A percentile compares a stretch with the other conserved stretches of the same genome.
Conservation (phyloP, 208 protist genomes). For the Trypanosoma lewisi region DNA sequence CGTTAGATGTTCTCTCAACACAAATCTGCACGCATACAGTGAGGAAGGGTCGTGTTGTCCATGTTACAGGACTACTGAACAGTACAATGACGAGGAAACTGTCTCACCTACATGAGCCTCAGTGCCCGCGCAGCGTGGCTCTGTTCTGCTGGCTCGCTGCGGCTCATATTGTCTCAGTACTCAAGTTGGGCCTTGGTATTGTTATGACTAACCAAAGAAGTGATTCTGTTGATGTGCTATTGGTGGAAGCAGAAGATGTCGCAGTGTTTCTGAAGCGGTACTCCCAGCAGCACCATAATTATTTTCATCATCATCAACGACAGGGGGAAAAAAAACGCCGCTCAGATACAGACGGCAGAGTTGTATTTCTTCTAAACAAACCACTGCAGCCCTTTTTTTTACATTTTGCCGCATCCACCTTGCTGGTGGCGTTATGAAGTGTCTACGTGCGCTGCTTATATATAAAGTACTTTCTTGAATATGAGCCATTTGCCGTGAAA, state of each 20-base stretch:
- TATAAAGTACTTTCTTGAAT: background rate
- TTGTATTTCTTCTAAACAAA: constrained; percentile 1
- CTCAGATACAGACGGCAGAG: background rate
- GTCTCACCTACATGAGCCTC: constrained; percentile 3
- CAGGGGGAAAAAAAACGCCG: background rate
- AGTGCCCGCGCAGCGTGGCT: constrained; percentile 9
- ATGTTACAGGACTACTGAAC: constrained; percentile 4
- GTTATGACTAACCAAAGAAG: background rate
- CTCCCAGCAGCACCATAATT: background rate
- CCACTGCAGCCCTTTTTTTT: constrained; percentile 3
- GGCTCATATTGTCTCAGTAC: constrained; percentile 14
- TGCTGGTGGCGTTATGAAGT: background rate
- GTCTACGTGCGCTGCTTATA: background rate
- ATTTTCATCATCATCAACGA: too few species aligned
- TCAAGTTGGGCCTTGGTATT: constrained; percentile 17
- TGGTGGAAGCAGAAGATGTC: constrained; percentile 2
- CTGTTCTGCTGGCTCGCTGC: constrained; percentile 27
- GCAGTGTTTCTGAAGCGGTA: constrained; percentile 13
- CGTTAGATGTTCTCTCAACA: constrained; percentile 19
- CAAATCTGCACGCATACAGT: background rate
- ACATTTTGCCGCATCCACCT: background rate
- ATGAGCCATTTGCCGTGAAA: too few species aligned
- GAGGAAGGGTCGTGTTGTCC: background rate
- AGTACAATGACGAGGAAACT: constrained; percentile 1
- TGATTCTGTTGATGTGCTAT: constrained; percentile 1